phyloP scores from a whole-genome alignment of 1,284 basidiomycete species.

The Meira nashicola region DNA sequence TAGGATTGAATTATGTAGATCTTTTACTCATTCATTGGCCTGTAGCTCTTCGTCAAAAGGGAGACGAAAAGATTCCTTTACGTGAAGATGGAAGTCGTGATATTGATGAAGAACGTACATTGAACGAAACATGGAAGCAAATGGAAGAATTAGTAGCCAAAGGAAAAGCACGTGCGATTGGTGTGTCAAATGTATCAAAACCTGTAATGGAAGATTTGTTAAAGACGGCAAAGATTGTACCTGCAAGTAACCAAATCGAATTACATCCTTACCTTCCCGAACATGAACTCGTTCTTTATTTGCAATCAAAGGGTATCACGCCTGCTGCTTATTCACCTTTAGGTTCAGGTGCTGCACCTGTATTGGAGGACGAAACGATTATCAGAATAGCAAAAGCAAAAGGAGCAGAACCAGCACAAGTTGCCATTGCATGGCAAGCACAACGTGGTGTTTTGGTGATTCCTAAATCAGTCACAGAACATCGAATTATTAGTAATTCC shows the following conservation, averaged over 20 bases:
- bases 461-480: slow-evolving; percentile 37
- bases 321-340: slow-evolving; percentile 39
- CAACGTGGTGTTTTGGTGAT: slow-evolving; percentile 31
- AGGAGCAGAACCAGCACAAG: slow-evolving; percentile 30
- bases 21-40: slow-evolving; percentile 55
- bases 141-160: slow-evolving; percentile 71
- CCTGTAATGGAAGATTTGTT: slow-evolving; percentile 53
- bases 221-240: slow-evolving; percentile 63
- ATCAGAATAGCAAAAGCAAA: slow-evolving; percentile 31
- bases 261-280: slow-evolving; percentile 60
- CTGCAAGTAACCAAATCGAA: slow-evolving; percentile 64
- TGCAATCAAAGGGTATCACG: slow-evolving; percentile 48
- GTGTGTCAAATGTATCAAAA: slow-evolving; percentile 54
- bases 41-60: slow-evolving; percentile 62
- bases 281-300: slow-evolving; percentile 70
- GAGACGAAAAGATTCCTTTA: slow-evolving; percentile 62
- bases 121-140: slow-evolving; percentile 72
- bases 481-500: slow-evolving; percentile 38
- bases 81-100: slow-evolving; percentile 64
- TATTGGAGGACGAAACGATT: slow-evolving; percentile 27
- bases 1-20: slow-evolving; percentile 74
- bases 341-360: slow-evolving; percentile 28
- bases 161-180: slow-evolving; percentile 72
- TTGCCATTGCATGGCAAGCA: slow-evolving; percentile 33
- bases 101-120: slow-evolving; percentile 62